A percentile compares a stretch with the other conserved stretches of the same genome.
These are phyloP conservation scores for Sporisorium graminicola DNA, from an alignment of 1,284 basidiomycete species.

Conservation along the genomic window DNA sequence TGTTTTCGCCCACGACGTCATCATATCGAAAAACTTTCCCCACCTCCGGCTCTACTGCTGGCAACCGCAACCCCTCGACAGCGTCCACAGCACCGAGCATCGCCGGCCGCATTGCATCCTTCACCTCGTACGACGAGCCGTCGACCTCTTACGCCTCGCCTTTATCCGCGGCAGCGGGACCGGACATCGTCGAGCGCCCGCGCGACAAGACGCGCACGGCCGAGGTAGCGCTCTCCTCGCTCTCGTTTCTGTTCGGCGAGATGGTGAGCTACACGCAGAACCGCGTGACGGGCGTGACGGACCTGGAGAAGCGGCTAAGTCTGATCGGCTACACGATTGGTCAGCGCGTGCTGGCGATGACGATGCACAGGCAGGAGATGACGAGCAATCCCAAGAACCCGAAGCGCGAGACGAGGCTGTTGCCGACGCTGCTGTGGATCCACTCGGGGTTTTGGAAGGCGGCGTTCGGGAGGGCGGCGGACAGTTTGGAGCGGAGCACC, in stretches of 20 bases:
- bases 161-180: not conserved
- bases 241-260: constrained; percentile 63
- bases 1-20: constrained; percentile 7
- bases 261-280: constrained; percentile 83
- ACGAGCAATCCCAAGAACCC: constrained; percentile 57
- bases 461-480: constrained; percentile 91
- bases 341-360: constrained; percentile 48
- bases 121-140: constrained; percentile 8
- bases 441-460: constrained; percentile 85
- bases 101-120: constrained; percentile 17
- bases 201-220: constrained; percentile 53
- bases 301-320: constrained; percentile 77
- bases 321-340: constrained; percentile 64
- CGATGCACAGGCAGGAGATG: constrained; percentile 58
- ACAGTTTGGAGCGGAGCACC: constrained; percentile 93
- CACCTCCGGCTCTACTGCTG: not conserved
- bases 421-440: constrained; percentile 65
- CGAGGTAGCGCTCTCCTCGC: constrained; percentile 50
- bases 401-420: constrained; percentile 62
- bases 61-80: not conserved
- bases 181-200: constrained; percentile 64
- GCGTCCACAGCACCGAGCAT: not conserved
- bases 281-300: constrained; percentile 90
- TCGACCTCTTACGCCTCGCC: not conserved
- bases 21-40: constrained; percentile 7